A percentile compares a stretch with the other conserved stretches of the same genome.
These are phyloP conservation scores for Penicillium sp. DNA, from an alignment of 2,329 filamentous ascomycete species.

Conservation along the genomic window DNA sequence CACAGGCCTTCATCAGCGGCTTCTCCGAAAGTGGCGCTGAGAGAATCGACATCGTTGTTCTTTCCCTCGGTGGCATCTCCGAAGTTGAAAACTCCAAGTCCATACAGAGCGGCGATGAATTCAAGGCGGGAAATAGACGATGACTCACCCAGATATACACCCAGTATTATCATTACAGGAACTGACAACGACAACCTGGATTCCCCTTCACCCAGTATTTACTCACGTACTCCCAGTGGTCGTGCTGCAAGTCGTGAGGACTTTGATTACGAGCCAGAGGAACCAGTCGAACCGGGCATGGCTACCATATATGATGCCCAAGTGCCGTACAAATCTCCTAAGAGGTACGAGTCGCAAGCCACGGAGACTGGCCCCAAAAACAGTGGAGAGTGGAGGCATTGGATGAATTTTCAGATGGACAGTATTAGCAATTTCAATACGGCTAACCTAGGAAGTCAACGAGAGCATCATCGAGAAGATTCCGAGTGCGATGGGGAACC, in stretches of 20 bases:
- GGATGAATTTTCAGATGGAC: slow-evolving; percentile 35
- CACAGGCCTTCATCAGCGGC: slow-evolving; percentile 3
- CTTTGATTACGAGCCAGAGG: slow-evolving; percentile 4
- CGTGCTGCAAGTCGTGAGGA: slow-evolving; percentile 21
- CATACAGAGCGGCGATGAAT: slow-evolving; percentile 19
- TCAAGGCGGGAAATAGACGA: slow-evolving; percentile 15
- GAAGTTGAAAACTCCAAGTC: slow-evolving; percentile 20
- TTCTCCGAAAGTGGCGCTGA: slow-evolving; percentile 17
- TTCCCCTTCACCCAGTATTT: slow-evolving; percentile 37
- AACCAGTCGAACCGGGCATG: slow-evolving; percentile 27
- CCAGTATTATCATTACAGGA: slow-evolving; percentile 18
- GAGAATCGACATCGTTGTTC: slow-evolving; percentile 18
- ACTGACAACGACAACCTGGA: slow-evolving; percentile 7
- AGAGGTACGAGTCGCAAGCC: slow-evolving; percentile 13
- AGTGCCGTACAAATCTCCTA: slow-evolving; percentile 29
- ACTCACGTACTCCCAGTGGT: slow-evolving; percentile 40
- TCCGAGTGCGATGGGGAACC: slow-evolving; percentile 32
- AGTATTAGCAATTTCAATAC: slow-evolving; percentile 23
- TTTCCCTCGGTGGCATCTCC: slow-evolving; percentile 19
- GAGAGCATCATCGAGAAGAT: slow-evolving; percentile 36
- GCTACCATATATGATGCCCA: slow-evolving; percentile 34
- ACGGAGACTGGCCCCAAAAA: slow-evolving; percentile 16
- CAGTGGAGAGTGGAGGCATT: slow-evolving; percentile 35
- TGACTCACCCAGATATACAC: slow-evolving; percentile 19
- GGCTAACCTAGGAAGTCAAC: slow-evolving; percentile 12